A percentile compares a stretch with the other conserved stretches of the same genome.
These are phyloP conservation scores for Acanthamoeba healyi DNA, from an alignment of 208 protist genomes.

Conservation along the genomic window DNA sequence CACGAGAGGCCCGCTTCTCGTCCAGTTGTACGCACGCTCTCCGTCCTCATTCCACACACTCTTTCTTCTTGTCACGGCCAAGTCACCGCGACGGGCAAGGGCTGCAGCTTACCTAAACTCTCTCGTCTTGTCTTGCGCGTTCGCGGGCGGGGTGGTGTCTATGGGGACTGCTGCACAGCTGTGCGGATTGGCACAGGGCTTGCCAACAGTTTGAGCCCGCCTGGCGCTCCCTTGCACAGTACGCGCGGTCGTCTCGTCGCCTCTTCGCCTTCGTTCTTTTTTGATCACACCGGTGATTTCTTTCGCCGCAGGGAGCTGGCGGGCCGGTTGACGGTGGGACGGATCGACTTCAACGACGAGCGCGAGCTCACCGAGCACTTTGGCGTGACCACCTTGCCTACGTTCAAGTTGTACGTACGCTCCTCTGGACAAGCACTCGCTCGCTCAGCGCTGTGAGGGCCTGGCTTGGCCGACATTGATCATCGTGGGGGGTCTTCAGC, in stretches of 20 bases:
- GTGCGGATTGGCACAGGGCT: background rate
- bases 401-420: constrained; percentile 25
- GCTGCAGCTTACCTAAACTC: too few relatives aligned
- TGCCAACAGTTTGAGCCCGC: background rate
- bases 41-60: background rate
- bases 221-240: background rate
- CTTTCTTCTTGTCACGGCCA: background rate
- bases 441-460: too few relatives aligned
- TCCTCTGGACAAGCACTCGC: background rate
- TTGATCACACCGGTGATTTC: too few relatives aligned
- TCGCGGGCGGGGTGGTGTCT: too few relatives aligned
- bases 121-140: too few relatives aligned
- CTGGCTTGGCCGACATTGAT: too few relatives aligned
- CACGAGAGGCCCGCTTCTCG: background rate
- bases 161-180: too few relatives aligned
- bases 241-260: background rate
- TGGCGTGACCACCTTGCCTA: constrained; percentile 20
- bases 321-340: background rate
- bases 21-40: background rate
- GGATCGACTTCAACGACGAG: constrained; percentile 32
- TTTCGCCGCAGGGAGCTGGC: background rate
- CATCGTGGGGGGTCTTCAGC: background rate
- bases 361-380: constrained; percentile 4
- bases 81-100: too few relatives aligned
- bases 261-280: background rate